These are phyloP conservation scores for Phylloboletellus chloephorus DNA, from an alignment of 1,284 basidiomycete genomes.

Conservation along the genomic window DNA sequence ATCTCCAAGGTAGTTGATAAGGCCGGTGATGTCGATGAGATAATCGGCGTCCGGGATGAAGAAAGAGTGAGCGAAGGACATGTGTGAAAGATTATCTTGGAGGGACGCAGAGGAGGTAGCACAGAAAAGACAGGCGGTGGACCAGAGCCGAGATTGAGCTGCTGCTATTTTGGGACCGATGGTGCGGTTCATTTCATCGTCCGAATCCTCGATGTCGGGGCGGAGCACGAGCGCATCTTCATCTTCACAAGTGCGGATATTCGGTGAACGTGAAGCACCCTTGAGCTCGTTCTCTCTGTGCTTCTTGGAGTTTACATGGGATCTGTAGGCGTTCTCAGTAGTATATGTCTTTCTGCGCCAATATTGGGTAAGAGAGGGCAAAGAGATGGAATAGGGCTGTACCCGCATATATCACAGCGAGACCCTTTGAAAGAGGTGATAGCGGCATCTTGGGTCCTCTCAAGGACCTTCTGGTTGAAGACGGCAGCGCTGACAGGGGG, in stretches of 20 bases:
- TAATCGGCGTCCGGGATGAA: slow-evolving; percentile 95
- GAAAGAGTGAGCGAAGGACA: slow-evolving; percentile 87
- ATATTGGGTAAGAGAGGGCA: background rate
- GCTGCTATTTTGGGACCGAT: slow-evolving; percentile 78
- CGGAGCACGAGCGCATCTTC: too few relatives aligned
- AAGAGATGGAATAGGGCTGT: slow-evolving; percentile 19
- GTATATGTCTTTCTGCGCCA: slow-evolving; percentile 80
- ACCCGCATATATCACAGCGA: slow-evolving; percentile 83
- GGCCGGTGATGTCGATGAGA: slow-evolving; percentile 77
- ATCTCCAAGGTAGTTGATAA: slow-evolving; percentile 86
- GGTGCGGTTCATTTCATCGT: slow-evolving; percentile 50
- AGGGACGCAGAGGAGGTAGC: slow-evolving; percentile 47
- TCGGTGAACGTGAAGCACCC: slow-evolving; percentile 28
- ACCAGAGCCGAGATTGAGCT: slow-evolving; percentile 58
- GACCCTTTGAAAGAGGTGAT: slow-evolving; percentile 61
- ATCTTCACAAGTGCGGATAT: too few relatives aligned
- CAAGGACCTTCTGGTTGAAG: slow-evolving; percentile 91
- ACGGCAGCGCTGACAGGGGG: slow-evolving; percentile 76
- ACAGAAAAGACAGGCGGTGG: slow-evolving; percentile 87
- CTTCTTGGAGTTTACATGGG: slow-evolving; percentile 86
- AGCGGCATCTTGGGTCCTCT: slow-evolving; percentile 70
- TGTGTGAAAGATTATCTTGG: slow-evolving; percentile 76
- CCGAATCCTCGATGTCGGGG: slow-evolving; percentile 35
- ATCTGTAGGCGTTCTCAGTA: slow-evolving; percentile 83
- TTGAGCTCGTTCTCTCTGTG: slow-evolving; percentile 81